phyloP scores from a whole-genome alignment of 73 alveolate genomes.

The Paramecium bursaria region DNA sequence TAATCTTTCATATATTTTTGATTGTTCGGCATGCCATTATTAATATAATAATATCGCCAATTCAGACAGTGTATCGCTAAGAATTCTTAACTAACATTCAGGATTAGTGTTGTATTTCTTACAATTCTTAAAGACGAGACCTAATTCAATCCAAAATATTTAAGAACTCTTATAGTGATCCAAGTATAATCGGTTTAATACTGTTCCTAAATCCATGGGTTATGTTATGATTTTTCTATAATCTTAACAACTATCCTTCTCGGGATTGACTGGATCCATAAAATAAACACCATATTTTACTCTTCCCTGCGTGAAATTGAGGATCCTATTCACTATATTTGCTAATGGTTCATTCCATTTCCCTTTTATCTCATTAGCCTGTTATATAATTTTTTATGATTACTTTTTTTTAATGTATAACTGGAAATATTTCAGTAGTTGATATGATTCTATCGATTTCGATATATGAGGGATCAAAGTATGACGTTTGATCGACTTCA shows the following conservation, averaged over 20 bases:
- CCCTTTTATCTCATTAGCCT: conserved; percentile 79
- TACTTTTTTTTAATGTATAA: conserved; percentile 87
- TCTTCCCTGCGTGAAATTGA: conserved; percentile 59
- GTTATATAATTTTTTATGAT: no score
- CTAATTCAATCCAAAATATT: conserved; percentile 88
- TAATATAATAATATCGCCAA: conserved; percentile 75
- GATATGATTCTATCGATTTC: conserved; percentile 64
- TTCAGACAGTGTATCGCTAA: conserved; percentile 82
- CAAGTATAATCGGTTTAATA: conserved; percentile 78
- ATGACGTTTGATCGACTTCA: conserved; percentile 17
- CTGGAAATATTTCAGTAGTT: conserved; percentile 80
- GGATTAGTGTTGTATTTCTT: conserved; percentile 72
- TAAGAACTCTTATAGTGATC: conserved; percentile 74
- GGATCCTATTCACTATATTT: conserved; percentile 4
- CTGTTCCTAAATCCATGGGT: conserved; percentile 84
- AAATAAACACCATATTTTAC: conserved; percentile 79
- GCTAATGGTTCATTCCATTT: conserved; percentile 74
- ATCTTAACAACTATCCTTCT: conserved; percentile 72
- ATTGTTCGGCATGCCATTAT: conserved; percentile 69
- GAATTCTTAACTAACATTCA: conserved; percentile 70
- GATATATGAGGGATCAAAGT: conserved; percentile 64
- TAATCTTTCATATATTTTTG: not conserved
- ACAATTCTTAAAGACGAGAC: conserved; percentile 85
- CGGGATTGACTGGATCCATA: conserved; percentile 81
- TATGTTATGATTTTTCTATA: conserved; percentile 75